These are phyloP conservation scores for Limnomonas spitsbergensis DNA, from an alignment of 139 green algal species.

Conservation along the genomic window DNA sequence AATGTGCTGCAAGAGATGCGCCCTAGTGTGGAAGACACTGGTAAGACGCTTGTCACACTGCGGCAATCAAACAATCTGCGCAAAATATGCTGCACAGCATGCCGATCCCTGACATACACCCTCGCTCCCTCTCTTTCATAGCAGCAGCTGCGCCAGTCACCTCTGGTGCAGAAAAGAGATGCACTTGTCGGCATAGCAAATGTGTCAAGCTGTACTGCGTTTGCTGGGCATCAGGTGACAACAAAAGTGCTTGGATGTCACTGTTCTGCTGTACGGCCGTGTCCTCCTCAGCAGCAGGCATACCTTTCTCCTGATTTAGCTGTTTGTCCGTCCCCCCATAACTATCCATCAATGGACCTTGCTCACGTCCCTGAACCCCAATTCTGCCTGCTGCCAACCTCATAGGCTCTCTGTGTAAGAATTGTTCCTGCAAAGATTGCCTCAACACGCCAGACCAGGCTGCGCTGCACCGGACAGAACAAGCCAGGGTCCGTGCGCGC, in stretches of 20 bases:
- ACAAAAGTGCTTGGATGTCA: neutral
- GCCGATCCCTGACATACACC: too few species aligned
- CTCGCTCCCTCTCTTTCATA: too few species aligned
- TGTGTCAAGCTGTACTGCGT: conserved; percentile 13
- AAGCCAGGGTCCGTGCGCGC: neutral
- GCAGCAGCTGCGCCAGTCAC: too few species aligned
- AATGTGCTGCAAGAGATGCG: too few species aligned
- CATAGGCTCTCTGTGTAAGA: neutral
- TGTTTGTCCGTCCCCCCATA: too few species aligned
- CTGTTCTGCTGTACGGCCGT: neutral
- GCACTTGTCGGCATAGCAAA: neutral
- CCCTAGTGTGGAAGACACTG: too few species aligned
- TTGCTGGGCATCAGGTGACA: neutral
- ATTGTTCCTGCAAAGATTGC: neutral
- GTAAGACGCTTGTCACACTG: too few species aligned
- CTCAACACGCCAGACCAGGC: conserved; percentile 2
- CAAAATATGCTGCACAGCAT: too few species aligned
- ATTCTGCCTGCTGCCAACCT: neutral
- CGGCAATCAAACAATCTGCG: too few species aligned
- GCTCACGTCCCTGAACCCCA: neutral
- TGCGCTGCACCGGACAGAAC: neutral
- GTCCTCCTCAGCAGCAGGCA: neutral
- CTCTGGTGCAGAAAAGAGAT: conserved; percentile 1
- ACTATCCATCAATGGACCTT: neutral
- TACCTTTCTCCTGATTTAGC: neutral